phyloP scores from a whole-genome alignment of 1,284 basidiomycete genomes.

The Malassezia sympodialis region DNA sequence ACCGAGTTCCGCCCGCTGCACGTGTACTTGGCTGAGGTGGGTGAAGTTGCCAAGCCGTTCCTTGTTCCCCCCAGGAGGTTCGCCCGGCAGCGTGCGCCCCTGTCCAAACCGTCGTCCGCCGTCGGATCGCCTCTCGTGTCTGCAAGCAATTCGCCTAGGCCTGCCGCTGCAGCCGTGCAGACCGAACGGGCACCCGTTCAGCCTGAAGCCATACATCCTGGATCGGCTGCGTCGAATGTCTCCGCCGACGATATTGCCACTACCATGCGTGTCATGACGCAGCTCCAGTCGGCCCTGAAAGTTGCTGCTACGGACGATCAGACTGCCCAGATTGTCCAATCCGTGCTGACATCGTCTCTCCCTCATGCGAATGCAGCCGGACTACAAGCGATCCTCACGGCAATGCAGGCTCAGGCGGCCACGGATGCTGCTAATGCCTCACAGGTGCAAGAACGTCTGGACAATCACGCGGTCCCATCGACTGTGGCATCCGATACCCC shows the following conservation, averaged over 20 bases:
- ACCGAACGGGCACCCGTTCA: slow-evolving; percentile 5
- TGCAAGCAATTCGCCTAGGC: slow-evolving; percentile 7
- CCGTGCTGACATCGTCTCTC: slow-evolving; percentile 16
- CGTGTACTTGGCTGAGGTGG: slow-evolving; percentile 41
- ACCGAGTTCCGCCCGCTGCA: slow-evolving; percentile 48
- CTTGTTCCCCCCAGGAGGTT: slow-evolving; percentile 30
- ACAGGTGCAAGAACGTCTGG: slow-evolving; percentile 28
- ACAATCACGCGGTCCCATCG: slow-evolving; percentile 8
- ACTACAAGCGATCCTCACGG: slow-evolving; percentile 1
- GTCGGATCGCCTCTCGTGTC: slow-evolving; percentile 12
- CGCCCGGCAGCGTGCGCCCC: slow-evolving; percentile 14
- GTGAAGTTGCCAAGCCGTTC: slow-evolving; percentile 47
- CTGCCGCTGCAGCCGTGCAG: slow-evolving; percentile 5
- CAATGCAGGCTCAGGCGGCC: slow-evolving; percentile 5
- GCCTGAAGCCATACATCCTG: background rate
- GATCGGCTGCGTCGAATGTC: slow-evolving; percentile 1
- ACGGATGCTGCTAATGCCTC: slow-evolving; percentile 15
- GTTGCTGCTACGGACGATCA: slow-evolving; percentile 1
- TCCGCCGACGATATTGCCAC: slow-evolving; percentile 12
- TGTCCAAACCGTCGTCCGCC: slow-evolving; percentile 13
- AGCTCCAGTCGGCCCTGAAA: slow-evolving; percentile 11
- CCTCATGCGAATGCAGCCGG: slow-evolving; percentile 19
- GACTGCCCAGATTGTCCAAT: slow-evolving; percentile 16
- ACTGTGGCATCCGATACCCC: background rate
- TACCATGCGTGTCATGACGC: slow-evolving; percentile 13